Evolutionary conservation across 805 yeast species (phyloP).

Genomic region (Sungouiella thailandica): DNA sequence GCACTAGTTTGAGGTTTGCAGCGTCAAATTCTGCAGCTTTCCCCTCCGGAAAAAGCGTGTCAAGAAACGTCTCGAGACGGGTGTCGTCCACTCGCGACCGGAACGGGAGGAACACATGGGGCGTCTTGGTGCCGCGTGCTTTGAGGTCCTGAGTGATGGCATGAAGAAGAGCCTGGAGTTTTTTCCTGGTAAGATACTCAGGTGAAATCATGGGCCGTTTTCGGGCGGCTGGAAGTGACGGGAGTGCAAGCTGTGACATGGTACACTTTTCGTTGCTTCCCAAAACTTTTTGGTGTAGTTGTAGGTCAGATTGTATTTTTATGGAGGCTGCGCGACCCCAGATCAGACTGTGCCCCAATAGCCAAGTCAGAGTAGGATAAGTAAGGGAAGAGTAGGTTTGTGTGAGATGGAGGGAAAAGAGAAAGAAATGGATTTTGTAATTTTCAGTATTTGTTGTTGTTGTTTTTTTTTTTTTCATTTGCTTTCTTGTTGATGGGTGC

Average conservation of each 20-base stretch:
- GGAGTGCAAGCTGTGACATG: conserved; percentile 5
- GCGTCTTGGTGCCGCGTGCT: conserved; percentile 53
- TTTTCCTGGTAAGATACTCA: conserved; percentile 54
- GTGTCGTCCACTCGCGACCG: conserved; percentile 63
- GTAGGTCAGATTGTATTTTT: background rate
- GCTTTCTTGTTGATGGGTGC: no score
- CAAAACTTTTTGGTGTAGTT: background rate
- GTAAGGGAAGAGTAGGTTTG: no score
- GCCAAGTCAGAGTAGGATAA: no score
- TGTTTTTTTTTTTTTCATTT: no score
- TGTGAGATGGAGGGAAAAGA: no score
- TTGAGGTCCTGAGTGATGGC: conserved; percentile 69
- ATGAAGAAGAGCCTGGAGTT: conserved; percentile 64
- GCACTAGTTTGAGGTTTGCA: conserved; percentile 42
- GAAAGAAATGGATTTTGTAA: no score
- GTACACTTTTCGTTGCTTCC: no score
- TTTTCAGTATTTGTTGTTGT: no score
- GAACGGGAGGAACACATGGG: conserved; percentile 72
- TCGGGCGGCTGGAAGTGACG: conserved; percentile 6
- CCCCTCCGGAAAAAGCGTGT: conserved; percentile 56
- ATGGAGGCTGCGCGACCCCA: no score
- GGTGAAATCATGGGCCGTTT: conserved; percentile 9
- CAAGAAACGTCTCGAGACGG: conserved; percentile 53
- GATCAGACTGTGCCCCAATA: no score
- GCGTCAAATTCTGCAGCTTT: no score